A percentile compares a stretch with the other conserved stretches of the same genome.
These are phyloP conservation scores for Suhomyces sp. DNA, from an alignment of 805 yeast species.

Conservation along the genomic window DNA sequence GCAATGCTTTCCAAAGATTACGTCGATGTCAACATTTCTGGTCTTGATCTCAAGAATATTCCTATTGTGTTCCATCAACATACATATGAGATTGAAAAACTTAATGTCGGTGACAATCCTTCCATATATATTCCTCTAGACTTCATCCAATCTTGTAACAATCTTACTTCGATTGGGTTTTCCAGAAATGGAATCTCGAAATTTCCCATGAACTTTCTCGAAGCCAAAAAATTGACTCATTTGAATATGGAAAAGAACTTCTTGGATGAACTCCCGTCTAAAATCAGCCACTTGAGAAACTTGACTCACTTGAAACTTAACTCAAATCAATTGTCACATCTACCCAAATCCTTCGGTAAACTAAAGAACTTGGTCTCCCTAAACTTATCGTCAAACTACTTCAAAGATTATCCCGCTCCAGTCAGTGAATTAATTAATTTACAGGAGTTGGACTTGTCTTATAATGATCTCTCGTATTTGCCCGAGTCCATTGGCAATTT, in stretches of 20 bases:
- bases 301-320: slow-evolving; percentile 63
- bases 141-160: slow-evolving; percentile 78
- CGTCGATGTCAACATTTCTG: slow-evolving; percentile 68
- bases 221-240: slow-evolving; percentile 62
- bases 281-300: slow-evolving; percentile 51
- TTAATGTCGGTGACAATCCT: slow-evolving; percentile 85
- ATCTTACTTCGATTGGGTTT: slow-evolving; percentile 63
- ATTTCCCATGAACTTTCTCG: slow-evolving; percentile 71
- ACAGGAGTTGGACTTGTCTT: slow-evolving; percentile 72
- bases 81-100: slow-evolving; percentile 73
- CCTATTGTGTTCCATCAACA: slow-evolving; percentile 80
- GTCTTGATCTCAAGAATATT: slow-evolving; percentile 74
- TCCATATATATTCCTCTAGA: slow-evolving; percentile 80
- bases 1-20: slow-evolving; percentile 62
- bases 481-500: slow-evolving; percentile 64
- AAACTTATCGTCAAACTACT: slow-evolving; percentile 76
- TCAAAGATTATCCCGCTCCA: slow-evolving; percentile 61
- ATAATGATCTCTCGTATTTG: slow-evolving; percentile 62
- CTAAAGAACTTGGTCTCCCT: slow-evolving; percentile 54
- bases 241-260: slow-evolving; percentile 79
- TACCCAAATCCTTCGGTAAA: slow-evolving; percentile 62
- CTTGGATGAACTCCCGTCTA: slow-evolving; percentile 57
- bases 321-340: slow-evolving; percentile 63
- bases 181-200: slow-evolving; percentile 68
- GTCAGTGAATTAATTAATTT: slow-evolving; percentile 59